phyloP scores from a whole-genome alignment of 2,329 filamentous ascomycete genomes.

The Colletotrichum cuscutae region DNA sequence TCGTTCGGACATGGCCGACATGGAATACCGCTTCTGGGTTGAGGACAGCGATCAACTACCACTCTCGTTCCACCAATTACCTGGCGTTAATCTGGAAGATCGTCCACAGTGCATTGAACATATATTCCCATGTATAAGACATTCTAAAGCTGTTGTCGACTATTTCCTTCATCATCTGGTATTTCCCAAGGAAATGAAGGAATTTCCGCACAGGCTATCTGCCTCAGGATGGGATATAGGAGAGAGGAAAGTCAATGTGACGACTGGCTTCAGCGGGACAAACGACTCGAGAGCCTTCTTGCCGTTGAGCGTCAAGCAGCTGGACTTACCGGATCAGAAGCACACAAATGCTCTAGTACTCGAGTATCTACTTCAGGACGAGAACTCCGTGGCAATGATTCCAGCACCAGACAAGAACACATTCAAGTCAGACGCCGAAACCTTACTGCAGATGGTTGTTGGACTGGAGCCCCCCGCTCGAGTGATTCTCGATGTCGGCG shows the following conservation, averaged over 20 bases:
- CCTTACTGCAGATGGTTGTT: constrained; percentile 57
- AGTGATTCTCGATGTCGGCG: constrained; percentile 78
- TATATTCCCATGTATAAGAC: constrained; percentile 64
- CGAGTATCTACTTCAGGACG: constrained; percentile 62
- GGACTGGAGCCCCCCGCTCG: constrained; percentile 51
- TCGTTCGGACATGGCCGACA: constrained; percentile 60
- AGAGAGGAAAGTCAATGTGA: constrained; percentile 55
- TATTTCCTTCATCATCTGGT: constrained; percentile 70
- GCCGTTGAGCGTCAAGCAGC: constrained; percentile 65
- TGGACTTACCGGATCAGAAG: constrained; percentile 62
- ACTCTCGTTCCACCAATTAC: constrained; percentile 49
- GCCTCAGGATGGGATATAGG: constrained; percentile 76
- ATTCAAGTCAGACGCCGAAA: constrained; percentile 45
- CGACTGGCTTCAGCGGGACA: constrained; percentile 77
- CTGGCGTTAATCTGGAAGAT: constrained; percentile 70
- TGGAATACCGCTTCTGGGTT: constrained; percentile 64
- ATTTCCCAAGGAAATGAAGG: constrained; percentile 70
- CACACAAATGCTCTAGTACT: constrained; percentile 78
- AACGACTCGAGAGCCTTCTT: constrained; percentile 70
- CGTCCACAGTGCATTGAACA: constrained; percentile 52
- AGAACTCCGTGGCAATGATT: constrained; percentile 56
- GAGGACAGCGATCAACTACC: constrained; percentile 46
- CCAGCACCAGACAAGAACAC: not conserved
- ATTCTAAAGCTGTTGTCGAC: constrained; percentile 66
- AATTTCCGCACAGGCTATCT: constrained; percentile 72